Evolutionary conservation across 2,329 filamentous ascomycete genomes (phyloP).

Genomic region (Aspergillus melleus): DNA sequence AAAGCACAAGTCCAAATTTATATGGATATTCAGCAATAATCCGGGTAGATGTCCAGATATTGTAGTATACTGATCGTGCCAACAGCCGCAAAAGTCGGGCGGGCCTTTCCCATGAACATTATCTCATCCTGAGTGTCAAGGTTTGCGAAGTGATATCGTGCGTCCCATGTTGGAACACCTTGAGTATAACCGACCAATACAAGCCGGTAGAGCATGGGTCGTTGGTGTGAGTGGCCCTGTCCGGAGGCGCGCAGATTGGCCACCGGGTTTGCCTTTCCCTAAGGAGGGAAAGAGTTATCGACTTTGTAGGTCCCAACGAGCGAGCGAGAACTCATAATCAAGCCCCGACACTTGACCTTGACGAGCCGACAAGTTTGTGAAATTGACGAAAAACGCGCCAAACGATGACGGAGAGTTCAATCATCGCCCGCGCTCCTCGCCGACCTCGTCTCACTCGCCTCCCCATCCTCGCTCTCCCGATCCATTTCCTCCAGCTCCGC

Average conservation of each 20-base stretch:
- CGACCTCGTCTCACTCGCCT: slow-evolving; percentile 25
- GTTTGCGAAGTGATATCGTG: background rate
- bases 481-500: slow-evolving; percentile 57
- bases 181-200: background rate
- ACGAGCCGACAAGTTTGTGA: background rate
- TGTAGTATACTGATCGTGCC: background rate
- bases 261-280: background rate
- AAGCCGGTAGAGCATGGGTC: background rate
- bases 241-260: background rate
- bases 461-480: slow-evolving; percentile 25
- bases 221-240: background rate
- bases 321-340: background rate
- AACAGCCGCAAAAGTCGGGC: background rate
- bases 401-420: slow-evolving; percentile 19
- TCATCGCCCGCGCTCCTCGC: slow-evolving; percentile 25
- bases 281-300: background rate
- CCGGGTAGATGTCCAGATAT: background rate
- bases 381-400: background rate
- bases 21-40: background rate
- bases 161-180: background rate
- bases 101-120: background rate
- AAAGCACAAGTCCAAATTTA: background rate
- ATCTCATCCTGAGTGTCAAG: background rate
- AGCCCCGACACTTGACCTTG: background rate
- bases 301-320: background rate